A percentile compares a stretch with the other conserved stretches of the same genome.
Evolutionary conservation across 73 alveolate species (phyloP).

Genomic region (Tetrahymena elliotti): DNA sequence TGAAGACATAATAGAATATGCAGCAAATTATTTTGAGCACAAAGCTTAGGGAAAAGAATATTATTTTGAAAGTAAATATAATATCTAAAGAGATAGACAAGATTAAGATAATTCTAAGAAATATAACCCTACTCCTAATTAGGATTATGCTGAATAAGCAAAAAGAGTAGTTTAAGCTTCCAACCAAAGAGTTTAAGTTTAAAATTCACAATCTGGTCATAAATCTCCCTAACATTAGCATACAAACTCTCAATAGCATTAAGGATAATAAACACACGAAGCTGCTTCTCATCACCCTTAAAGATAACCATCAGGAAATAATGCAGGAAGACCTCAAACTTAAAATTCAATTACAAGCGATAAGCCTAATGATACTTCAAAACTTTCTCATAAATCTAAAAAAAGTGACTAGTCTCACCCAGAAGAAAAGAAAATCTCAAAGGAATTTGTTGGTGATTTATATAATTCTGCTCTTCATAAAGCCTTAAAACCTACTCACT

Average conservation of each 20-base stretch:
- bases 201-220: neutral
- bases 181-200: neutral
- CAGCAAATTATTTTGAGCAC: slow-evolving; percentile 22
- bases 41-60: neutral
- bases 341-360: neutral
- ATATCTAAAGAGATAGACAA: neutral
- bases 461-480: neutral
- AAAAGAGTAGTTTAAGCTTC: neutral
- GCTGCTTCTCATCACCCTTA: neutral
- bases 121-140: neutral
- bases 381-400: neutral
- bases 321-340: neutral
- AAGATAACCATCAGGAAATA: neutral
- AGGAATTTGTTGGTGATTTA: neutral
- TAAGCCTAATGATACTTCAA: neutral
- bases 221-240: neutral
- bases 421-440: neutral
- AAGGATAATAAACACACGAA: neutral
- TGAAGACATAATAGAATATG: slow-evolving; percentile 12
- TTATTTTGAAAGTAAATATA: neutral
- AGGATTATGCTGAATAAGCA: neutral
- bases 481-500: neutral
- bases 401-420: neutral
- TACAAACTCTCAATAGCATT: neutral
- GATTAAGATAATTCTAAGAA: neutral